Conservation (phyloP, 257 asterid genomes). For the Anisodus acutangulus region DNA sequence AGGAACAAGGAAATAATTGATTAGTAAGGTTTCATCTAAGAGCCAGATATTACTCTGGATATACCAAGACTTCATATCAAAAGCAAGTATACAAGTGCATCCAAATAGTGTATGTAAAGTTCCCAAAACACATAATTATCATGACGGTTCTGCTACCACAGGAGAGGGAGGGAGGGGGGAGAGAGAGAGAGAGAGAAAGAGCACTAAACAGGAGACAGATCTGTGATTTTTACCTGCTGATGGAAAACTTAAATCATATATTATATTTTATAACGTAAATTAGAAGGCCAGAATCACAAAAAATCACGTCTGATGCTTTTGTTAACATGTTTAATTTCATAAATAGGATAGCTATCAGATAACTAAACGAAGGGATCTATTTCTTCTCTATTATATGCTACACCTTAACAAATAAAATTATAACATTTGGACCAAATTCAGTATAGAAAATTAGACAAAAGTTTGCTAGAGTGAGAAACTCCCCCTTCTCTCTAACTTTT, state of each 20-base stretch:
- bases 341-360: neutral
- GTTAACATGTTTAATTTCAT: neutral
- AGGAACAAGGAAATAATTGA: slow-evolving; percentile 29
- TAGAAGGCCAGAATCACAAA: slow-evolving; percentile 18
- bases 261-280: neutral
- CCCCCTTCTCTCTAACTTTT: neutral
- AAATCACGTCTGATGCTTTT: neutral
- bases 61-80: slow-evolving; percentile 16
- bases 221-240: neutral
- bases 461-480: slow-evolving; percentile 16
- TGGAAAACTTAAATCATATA: neutral
- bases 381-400: neutral
- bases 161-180: neutral
- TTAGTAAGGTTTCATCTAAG: slow-evolving; percentile 31
- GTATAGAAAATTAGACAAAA: slow-evolving; percentile 14
- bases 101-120: neutral
- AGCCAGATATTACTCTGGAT: neutral
- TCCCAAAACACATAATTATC: slow-evolving; percentile 1
- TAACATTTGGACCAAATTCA: slow-evolving; percentile 22
- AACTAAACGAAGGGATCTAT: neutral
- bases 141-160: slow-evolving; percentile 6
- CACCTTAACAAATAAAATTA: neutral
- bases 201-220: neutral
- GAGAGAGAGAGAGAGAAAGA: neutral
- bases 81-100: slow-evolving; percentile 19